Conservation (phyloP, 768 basidiomycete genomes). For the Lentinus brumalis region DNA sequence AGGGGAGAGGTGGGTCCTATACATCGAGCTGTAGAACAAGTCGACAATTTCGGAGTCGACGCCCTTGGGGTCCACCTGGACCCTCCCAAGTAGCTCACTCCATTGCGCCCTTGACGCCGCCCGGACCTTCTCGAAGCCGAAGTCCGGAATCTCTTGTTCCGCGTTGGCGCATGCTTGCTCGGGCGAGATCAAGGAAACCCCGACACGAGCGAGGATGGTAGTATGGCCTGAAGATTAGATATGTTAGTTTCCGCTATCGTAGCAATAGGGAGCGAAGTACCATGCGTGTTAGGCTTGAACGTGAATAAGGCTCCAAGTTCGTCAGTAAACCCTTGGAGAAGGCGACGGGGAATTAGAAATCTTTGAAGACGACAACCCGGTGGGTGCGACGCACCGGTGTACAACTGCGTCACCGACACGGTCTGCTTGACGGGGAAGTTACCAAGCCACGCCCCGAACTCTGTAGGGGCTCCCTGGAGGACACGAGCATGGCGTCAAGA, state of each 20-base stretch:
- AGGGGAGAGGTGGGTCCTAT: conserved; percentile 63
- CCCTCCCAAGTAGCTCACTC: conserved; percentile 59
- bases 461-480: conserved; percentile 39
- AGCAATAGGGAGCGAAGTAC: not conserved
- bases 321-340: conserved; percentile 42
- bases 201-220: conserved; percentile 57
- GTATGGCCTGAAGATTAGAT: conserved; percentile 23
- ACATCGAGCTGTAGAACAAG: conserved; percentile 65
- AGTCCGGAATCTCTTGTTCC: conserved; percentile 60
- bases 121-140: conserved; percentile 53
- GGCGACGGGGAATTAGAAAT: not conserved
- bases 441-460: conserved; percentile 59
- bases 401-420: conserved; percentile 49
- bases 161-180: conserved; percentile 64
- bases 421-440: conserved; percentile 50
- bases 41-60: conserved; percentile 50
- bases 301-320: conserved; percentile 57
- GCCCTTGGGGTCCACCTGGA: conserved; percentile 52
- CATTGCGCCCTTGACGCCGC: conserved; percentile 47
- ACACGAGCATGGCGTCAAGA: no score
- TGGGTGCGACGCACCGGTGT: conserved; percentile 41
- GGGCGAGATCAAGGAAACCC: conserved; percentile 63
- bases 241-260: conserved; percentile 2
- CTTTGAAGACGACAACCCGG: not conserved
- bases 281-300: conserved; percentile 36